A percentile compares a stretch with the other conserved stretches of the same genome.
phyloP scores from a whole-genome alignment of 371 early-diverging fungal genomes.

The Choanephora cucurbitarum region DNA sequence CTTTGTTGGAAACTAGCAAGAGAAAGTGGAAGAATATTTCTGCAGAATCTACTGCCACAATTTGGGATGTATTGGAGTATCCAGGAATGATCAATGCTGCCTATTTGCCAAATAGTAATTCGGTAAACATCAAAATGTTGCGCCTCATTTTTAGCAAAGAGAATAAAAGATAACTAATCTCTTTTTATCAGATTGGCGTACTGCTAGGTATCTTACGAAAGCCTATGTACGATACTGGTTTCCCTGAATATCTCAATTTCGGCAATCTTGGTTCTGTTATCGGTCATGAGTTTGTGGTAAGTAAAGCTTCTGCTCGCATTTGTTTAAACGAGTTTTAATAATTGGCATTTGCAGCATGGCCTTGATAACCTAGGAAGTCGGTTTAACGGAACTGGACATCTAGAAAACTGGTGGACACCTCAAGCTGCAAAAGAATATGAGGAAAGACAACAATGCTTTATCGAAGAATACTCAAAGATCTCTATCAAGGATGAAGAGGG shows the following conservation, averaged over 20 bases:
- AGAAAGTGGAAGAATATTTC: constrained; percentile 33
- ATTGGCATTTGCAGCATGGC: constrained; percentile 34
- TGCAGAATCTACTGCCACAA: constrained; percentile 26
- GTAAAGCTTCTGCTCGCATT: not conserved
- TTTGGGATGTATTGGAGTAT: constrained; percentile 43
- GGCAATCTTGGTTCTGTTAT: constrained; percentile 57
- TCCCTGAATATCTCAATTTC: constrained; percentile 56
- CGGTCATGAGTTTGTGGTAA: constrained; percentile 63
- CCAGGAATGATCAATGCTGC: constrained; percentile 61
- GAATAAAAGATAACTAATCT: not conserved
- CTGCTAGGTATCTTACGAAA: constrained; percentile 56
- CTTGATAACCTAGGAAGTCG: constrained; percentile 51
- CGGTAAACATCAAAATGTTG: too few species aligned
- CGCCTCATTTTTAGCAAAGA: too few species aligned
- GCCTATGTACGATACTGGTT: constrained; percentile 39
- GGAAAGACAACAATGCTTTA: constrained; percentile 57
- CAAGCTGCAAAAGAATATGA: constrained; percentile 46
- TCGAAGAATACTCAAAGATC: constrained; percentile 61
- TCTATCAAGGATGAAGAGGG: constrained; percentile 27
- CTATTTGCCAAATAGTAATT: constrained; percentile 42
- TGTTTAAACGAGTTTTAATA: too few species aligned
- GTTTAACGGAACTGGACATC: constrained; percentile 43
- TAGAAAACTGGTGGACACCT: constrained; percentile 66
- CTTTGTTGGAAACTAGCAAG: constrained; percentile 20
- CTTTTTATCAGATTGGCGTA: constrained; percentile 42